phyloP scores from a whole-genome alignment of 371 early-diverging fungal genomes.

The Cokeromyces recurvatus region DNA sequence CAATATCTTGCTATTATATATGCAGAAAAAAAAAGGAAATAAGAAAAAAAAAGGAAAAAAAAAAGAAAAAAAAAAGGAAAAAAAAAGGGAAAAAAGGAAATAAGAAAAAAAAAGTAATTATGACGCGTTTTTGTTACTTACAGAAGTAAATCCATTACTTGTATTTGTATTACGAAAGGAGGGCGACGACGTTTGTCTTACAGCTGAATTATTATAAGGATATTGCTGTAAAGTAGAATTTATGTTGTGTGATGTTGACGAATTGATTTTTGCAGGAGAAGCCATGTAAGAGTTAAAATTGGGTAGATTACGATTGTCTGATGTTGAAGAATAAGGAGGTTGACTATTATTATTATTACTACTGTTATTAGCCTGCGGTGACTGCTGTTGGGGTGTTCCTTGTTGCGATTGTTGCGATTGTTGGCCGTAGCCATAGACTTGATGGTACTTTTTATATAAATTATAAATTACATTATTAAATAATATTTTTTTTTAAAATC shows the following conservation, averaged over 20 bases:
- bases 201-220: too few relatives aligned
- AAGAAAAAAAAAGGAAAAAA: too few relatives aligned
- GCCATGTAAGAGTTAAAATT: constrained; percentile 8
- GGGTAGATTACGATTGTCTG: background rate
- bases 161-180: too few relatives aligned
- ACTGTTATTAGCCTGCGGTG: background rate
- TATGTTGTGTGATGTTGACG: background rate
- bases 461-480: too few relatives aligned
- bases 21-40: too few relatives aligned
- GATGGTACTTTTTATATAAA: constrained; percentile 11
- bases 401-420: background rate
- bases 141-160: too few relatives aligned
- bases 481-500: too few relatives aligned
- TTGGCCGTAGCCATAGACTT: constrained; percentile 18
- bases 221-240: too few relatives aligned
- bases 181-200: too few relatives aligned
- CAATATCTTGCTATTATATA: background rate
- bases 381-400: background rate
- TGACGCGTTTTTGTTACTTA: background rate
- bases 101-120: background rate
- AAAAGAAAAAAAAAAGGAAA: background rate
- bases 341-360: background rate
- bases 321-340: background rate
- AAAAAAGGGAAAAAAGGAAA: too few relatives aligned
- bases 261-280: too few relatives aligned